These are phyloP conservation scores for Clavispora vitiphila DNA, from an alignment of 805 yeast species.

Conservation along the genomic window DNA sequence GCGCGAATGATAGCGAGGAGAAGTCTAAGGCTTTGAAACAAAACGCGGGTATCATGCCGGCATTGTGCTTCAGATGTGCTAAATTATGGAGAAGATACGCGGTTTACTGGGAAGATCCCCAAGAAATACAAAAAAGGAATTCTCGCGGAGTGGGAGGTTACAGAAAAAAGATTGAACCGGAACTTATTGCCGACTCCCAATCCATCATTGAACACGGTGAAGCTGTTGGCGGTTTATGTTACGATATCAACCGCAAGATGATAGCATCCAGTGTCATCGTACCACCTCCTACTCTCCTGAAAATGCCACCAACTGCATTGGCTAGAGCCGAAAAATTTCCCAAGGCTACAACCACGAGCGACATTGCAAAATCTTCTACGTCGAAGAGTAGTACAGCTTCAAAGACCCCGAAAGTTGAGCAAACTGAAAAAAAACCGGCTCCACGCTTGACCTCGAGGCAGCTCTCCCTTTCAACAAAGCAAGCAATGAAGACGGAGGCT, in stretches of 20 bases:
- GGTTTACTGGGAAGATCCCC: constrained; percentile 77
- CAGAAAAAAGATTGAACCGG: constrained; percentile 64
- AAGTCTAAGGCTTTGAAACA: constrained; percentile 11
- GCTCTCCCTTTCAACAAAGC: constrained; percentile 4
- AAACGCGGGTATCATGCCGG: constrained; percentile 37
- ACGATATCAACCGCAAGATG: constrained; percentile 11
- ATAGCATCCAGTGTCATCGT: not conserved
- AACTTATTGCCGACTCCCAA: constrained; percentile 57
- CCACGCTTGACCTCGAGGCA: constrained; percentile 8
- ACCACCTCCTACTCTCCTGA: not conserved
- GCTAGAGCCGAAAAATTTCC: not conserved
- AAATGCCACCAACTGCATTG: not conserved
- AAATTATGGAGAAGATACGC: constrained; percentile 89
- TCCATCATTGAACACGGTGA: constrained; percentile 48
- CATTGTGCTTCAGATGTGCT: constrained; percentile 83
- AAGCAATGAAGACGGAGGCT: constrained; percentile 2
- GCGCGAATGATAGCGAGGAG: constrained; percentile 32
- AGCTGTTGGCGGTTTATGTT: constrained; percentile 18
- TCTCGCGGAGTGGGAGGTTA: constrained; percentile 45
- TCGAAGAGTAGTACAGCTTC: not conserved
- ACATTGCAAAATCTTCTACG: not conserved
- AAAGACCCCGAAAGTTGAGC: not conserved
- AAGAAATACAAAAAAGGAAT: constrained; percentile 51
- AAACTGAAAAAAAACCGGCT: not conserved
- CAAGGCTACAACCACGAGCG: not conserved